A percentile compares a stretch with the other conserved stretches of the same genome.
These are phyloP conservation scores for Coemansia sp. DNA, from an alignment of 192 early-diverging fungal genomes.

Conservation along the genomic window DNA sequence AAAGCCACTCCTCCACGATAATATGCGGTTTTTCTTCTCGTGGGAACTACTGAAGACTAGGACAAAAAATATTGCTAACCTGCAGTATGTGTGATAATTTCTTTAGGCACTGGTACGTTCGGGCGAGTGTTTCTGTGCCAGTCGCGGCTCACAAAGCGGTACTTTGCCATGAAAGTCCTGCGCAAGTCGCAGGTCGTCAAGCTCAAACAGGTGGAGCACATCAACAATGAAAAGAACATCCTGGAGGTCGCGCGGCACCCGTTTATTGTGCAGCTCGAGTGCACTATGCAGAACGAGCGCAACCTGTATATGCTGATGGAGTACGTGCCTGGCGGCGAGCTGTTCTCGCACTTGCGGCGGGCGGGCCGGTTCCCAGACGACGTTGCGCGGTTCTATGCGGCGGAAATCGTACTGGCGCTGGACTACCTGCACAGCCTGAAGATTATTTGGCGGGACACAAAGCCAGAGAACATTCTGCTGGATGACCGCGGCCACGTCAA, in stretches of 20 bases:
- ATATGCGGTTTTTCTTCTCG: background rate
- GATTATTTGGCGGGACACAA: slow-evolving; percentile 90
- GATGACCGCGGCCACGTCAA: slow-evolving; percentile 95
- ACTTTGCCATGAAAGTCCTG: slow-evolving; percentile 97
- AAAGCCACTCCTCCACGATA: slow-evolving; percentile 16
- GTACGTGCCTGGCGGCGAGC: slow-evolving; percentile 95
- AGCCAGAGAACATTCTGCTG: slow-evolving; percentile 93
- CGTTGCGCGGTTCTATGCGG: slow-evolving; percentile 89
- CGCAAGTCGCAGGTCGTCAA: slow-evolving; percentile 93
- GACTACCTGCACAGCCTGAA: slow-evolving; percentile 91
- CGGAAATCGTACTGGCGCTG: slow-evolving; percentile 86
- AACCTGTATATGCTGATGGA: slow-evolving; percentile 95
- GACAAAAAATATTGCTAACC: background rate
- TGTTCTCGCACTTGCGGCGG: slow-evolving; percentile 92
- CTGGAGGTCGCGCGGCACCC: slow-evolving; percentile 88
- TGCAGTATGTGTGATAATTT: background rate
- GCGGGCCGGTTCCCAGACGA: slow-evolving; percentile 88
- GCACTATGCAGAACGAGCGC: slow-evolving; percentile 90
- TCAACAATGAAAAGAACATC: slow-evolving; percentile 88
- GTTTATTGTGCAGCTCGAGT: slow-evolving; percentile 92
- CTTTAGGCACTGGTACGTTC: slow-evolving; percentile 93
- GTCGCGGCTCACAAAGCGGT: slow-evolving; percentile 75
- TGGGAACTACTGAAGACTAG: background rate
- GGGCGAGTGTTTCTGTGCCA: slow-evolving; percentile 90
- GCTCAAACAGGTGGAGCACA: slow-evolving; percentile 90